Conservation (phyloP, 257 asterid species). For the Agastache rugosa region DNA sequence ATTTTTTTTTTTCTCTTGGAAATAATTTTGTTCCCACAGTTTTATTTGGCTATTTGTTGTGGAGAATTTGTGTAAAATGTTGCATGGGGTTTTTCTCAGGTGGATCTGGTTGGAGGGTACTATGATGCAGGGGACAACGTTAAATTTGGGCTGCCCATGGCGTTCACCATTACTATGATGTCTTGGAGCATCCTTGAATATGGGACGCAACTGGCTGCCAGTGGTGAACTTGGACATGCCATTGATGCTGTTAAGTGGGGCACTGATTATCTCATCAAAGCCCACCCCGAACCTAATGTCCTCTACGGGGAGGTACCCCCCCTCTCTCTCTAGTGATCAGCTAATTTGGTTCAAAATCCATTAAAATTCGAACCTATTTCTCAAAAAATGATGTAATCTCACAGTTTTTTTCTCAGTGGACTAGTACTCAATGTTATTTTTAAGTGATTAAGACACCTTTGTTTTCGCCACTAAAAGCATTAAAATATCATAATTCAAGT, state of each 20-base stretch:
- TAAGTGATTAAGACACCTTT: conserved; percentile 27
- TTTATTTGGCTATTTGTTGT: no score
- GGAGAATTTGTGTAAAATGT: neutral
- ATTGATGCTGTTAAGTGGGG: conserved; percentile 96
- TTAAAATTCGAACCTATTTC: neutral
- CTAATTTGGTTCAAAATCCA: conserved; percentile 19
- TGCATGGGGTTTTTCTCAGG: conserved; percentile 49
- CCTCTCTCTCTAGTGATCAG: neutral
- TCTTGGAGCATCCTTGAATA: conserved; percentile 94
- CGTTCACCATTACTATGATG: conserved; percentile 92
- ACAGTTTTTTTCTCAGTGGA: neutral
- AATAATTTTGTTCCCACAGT: neutral
- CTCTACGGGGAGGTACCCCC: conserved; percentile 85
- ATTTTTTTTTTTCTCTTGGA: no score
- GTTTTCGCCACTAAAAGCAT: neutral
- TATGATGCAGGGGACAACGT: conserved; percentile 99
- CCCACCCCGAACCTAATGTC: conserved; percentile 85
- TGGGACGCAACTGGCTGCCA: conserved; percentile 71
- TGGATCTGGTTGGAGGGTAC: conserved; percentile 97
- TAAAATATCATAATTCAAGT: conserved; percentile 25
- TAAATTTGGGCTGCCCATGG: conserved; percentile 96
- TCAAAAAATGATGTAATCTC: conserved; percentile 7
- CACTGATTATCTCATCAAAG: conserved; percentile 93
- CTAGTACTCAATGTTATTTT: conserved; percentile 24
- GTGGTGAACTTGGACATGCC: conserved; percentile 86